These are phyloP conservation scores for Aegilops longissima DNA, from an alignment of 176 grass and related monocot genomes.

Conservation along the genomic window DNA sequence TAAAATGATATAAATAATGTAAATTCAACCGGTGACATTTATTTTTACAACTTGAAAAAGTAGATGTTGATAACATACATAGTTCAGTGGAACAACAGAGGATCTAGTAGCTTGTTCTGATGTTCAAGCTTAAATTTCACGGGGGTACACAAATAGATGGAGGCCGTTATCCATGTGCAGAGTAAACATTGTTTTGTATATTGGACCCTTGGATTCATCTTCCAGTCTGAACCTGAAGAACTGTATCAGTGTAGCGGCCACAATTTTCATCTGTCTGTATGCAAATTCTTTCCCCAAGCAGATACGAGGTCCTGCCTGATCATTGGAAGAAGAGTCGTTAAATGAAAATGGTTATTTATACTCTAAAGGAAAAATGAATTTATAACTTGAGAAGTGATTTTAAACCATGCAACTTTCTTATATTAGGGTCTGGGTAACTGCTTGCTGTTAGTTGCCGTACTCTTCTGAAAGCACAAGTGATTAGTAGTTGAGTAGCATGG, in stretches of 20 bases:
- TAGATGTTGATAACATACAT: not conserved
- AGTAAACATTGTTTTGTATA: constrained; percentile 33
- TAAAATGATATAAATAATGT: not conserved
- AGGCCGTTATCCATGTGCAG: constrained; percentile 42
- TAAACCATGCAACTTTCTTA: not conserved
- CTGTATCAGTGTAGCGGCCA: constrained; percentile 41
- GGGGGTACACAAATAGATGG: not conserved
- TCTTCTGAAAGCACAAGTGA: not conserved
- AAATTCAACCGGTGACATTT: not conserved
- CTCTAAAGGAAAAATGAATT: not conserved
- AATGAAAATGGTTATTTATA: not conserved
- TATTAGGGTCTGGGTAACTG: not conserved
- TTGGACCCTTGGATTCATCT: constrained; percentile 27
- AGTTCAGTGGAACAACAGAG: not conserved
- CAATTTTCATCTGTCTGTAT: constrained; percentile 66
- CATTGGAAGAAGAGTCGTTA: not conserved
- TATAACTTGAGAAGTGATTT: not conserved
- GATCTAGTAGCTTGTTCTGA: not conserved
- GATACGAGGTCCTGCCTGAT: constrained; percentile 59
- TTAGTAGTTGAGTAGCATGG: not conserved
- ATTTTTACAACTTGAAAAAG: not conserved
- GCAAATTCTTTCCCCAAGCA: constrained; percentile 73
- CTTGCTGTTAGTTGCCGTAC: not conserved
- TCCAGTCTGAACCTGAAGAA: constrained; percentile 47
- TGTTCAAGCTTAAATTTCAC: not conserved